Conservation (phyloP, 768 basidiomycete species). For the Galerina sulciceps region DNA sequence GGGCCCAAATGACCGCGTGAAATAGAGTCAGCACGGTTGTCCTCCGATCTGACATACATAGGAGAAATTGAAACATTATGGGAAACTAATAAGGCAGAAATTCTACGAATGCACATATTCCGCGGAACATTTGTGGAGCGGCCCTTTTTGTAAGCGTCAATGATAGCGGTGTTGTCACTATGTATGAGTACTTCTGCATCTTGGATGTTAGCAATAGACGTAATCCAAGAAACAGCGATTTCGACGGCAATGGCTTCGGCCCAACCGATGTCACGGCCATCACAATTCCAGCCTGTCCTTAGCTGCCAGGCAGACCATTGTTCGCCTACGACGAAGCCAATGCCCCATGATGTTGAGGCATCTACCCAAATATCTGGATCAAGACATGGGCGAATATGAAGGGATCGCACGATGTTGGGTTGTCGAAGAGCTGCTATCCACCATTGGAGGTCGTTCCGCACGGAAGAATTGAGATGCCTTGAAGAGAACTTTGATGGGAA, state of each 20-base stretch:
- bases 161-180: conserved; percentile 39
- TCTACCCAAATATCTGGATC: conserved; percentile 35
- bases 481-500: conserved; percentile 21
- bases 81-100: not conserved
- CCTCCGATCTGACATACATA: conserved; percentile 8
- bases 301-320: conserved; percentile 35
- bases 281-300: conserved; percentile 8
- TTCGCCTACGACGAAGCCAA: conserved; percentile 33
- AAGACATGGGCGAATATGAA: conserved; percentile 5
- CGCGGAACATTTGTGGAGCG: conserved; percentile 17
- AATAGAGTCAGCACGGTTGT: conserved; percentile 13
- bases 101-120: conserved; percentile 13
- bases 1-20: conserved; percentile 9
- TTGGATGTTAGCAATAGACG: not conserved
- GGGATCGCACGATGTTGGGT: conserved; percentile 9
- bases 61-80: conserved; percentile 1
- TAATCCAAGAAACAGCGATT: conserved; percentile 13
- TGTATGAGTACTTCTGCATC: conserved; percentile 25
- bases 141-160: conserved; percentile 30
- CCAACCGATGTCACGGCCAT: conserved; percentile 28
- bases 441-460: conserved; percentile 34
- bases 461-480: conserved; percentile 10
- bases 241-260: conserved; percentile 31
- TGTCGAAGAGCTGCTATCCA: conserved; percentile 25
- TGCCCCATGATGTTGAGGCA: conserved; percentile 42